Evolutionary conservation across 2,329 filamentous ascomycete genomes (phyloP).

Genomic region (Aspergillus calidoustus): DNA sequence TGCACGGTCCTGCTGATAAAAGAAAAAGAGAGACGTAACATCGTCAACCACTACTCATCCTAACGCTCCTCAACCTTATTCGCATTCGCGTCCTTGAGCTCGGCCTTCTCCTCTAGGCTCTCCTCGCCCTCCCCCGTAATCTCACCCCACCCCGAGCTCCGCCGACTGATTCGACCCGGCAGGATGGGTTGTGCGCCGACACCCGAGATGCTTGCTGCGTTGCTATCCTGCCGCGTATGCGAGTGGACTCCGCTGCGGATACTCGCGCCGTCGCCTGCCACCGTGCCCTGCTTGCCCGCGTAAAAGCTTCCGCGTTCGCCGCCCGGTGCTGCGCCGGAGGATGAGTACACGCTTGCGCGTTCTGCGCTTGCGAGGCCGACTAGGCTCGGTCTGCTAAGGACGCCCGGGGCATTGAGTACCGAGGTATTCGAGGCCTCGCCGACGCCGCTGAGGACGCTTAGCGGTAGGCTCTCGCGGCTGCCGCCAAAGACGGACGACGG

Average conservation of each 20-base stretch:
- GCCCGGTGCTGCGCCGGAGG: constrained; percentile 66
- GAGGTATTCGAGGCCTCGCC: constrained; percentile 50
- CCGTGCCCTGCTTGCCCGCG: constrained; percentile 58
- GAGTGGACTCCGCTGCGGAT: constrained; percentile 76
- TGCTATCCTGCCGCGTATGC: constrained; percentile 80
- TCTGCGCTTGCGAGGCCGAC: constrained; percentile 62
- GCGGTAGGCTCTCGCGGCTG: constrained; percentile 65
- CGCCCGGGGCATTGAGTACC: constrained; percentile 44
- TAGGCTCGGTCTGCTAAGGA: constrained; percentile 55
- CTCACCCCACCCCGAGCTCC: constrained; percentile 52
- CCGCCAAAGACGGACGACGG: constrained; percentile 68
- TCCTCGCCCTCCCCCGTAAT: constrained; percentile 42
- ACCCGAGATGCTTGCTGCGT: constrained; percentile 71
- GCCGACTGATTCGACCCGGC: constrained; percentile 44
- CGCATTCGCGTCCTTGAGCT: constrained; percentile 4
- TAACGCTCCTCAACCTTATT: constrained; percentile 14
- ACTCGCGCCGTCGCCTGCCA: constrained; percentile 70
- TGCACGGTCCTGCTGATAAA: not conserved
- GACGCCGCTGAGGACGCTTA: constrained; percentile 63
- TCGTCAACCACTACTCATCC: constrained; percentile 16
- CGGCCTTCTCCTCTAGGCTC: constrained; percentile 35
- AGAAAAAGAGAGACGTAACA: constrained; percentile 10
- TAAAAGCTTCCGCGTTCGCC: constrained; percentile 85
- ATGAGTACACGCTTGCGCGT: constrained; percentile 73
- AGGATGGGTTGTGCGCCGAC: constrained; percentile 63